These are phyloP conservation scores for Penicillium chermesinum DNA, from an alignment of 495 filamentous ascomycete genomes.

Conservation along the genomic window DNA sequence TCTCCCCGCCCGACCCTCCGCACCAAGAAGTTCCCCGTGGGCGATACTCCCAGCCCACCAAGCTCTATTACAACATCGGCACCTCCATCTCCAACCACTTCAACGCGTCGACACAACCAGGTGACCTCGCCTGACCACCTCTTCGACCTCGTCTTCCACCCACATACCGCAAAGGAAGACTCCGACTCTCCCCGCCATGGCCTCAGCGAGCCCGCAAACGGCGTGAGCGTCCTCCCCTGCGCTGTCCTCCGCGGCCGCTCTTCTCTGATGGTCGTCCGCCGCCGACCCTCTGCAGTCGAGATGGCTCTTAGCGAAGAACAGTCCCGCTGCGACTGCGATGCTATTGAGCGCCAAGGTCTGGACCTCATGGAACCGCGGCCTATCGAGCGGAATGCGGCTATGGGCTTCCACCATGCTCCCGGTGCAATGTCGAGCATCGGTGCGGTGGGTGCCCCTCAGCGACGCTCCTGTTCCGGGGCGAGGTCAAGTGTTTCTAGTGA, in stretches of 20 bases:
- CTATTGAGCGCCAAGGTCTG: conserved; percentile 38
- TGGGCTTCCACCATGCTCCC: conserved; percentile 4
- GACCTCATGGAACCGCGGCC: conserved; percentile 44
- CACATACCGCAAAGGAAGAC: conserved; percentile 12
- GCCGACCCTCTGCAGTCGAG: conserved; percentile 41
- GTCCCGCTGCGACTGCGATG: conserved; percentile 30
- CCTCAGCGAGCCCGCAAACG: conserved; percentile 3
- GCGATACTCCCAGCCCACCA: conserved; percentile 16
- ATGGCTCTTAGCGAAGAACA: conserved; percentile 39
- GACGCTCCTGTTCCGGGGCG: neutral
- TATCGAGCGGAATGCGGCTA: conserved; percentile 27
- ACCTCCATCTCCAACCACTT: conserved; percentile 18
- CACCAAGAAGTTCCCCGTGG: conserved; percentile 1
- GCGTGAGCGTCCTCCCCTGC: conserved; percentile 23
- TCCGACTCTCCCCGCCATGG: conserved; percentile 24
- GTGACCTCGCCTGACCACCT: conserved; percentile 19
- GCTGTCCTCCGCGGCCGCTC: conserved; percentile 32
- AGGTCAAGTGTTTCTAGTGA: neutral
- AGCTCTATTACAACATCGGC: conserved; percentile 22
- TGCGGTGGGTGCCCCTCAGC: neutral
- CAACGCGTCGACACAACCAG: conserved; percentile 7
- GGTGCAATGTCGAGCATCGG: neutral
- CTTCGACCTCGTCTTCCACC: conserved; percentile 28
- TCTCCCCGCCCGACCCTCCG: conserved; percentile 10
- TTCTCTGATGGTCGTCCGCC: conserved; percentile 32